Evolutionary conservation across 2,329 filamentous ascomycete genomes (phyloP), one percentile per base, ranked within the genome.

Genomic region (Biscogniauxia sp.): DNA sequence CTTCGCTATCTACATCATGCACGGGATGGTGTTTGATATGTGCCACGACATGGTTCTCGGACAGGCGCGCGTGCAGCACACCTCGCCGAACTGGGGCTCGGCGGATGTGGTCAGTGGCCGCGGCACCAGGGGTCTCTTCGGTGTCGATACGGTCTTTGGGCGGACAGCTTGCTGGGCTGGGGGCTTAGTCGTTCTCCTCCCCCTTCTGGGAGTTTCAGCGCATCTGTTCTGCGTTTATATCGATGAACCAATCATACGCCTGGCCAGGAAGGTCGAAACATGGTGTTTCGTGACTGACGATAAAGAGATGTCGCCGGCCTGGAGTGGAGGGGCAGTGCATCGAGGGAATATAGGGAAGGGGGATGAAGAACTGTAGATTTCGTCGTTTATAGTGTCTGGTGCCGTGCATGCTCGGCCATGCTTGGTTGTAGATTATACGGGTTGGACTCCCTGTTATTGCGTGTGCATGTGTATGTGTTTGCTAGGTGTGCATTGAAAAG

Each of bases 1-100:
- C 56, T 86, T 81, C 63, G 79, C 83, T 3, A 73, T 86, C 5
- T 86, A 86, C 66, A 75, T 86, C 13, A 77, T 82, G n/a, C 84
- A 86, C 66, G 83, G 83, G 0, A 76, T 50, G 4, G 75, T 82
- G 13, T 69, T 84, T 8, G 77, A 75, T 15, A 62, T 77, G 53
- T 67, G 78, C 62, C 72, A 74, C 58, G 66, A 61, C 45, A 62
- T 64, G 32, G 63, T 77, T 7, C 60, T 74, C 6, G 76, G 74
- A 23, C 37, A n/a, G 2, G 37, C 37, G 37, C 37, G 37, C 37
- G 17, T 45, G 15, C 37, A 3, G 37, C 37, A 45, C 37, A 45
- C 37, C 15, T 45, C 37, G 15, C 37, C 37, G 13, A 45, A n/a
- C 15, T 45, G 37, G 37, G 37, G 37, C 11, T 17, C 37, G 11